Evolutionary conservation across 2,329 filamentous ascomycete genomes (phyloP).

Genomic region (Zasmidium cellare): DNA sequence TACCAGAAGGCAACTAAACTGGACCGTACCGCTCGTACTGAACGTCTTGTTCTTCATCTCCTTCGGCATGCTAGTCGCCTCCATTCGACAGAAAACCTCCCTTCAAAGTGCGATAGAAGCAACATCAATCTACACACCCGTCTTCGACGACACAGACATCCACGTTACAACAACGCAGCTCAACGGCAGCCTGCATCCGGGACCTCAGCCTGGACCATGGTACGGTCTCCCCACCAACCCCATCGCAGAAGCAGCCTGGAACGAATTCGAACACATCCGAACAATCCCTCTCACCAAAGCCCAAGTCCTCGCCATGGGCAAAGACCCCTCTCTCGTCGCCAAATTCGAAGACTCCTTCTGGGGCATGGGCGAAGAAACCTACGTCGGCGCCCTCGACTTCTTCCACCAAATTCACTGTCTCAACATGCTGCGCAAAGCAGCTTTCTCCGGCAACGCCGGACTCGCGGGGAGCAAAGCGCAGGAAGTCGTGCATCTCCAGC

Average conservation of each 20-base stretch:
- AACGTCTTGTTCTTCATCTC: background rate
- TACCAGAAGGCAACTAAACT: too few species aligned
- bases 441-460: background rate
- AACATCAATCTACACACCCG: background rate
- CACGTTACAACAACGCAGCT: background rate
- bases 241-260: background rate
- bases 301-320: conserved; percentile 1
- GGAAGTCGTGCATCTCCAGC: background rate
- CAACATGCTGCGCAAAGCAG: conserved; percentile 1
- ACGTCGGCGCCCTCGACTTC: conserved; percentile 5
- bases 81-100: background rate
- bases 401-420: conserved; percentile 1
- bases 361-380: background rate
- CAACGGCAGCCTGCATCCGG: background rate
- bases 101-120: background rate
- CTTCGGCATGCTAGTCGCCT: background rate
- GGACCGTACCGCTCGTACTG: background rate
- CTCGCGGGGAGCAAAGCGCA: background rate
- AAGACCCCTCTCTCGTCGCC: background rate
- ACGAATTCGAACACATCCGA: conserved; percentile 1
- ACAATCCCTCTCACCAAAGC: background rate
- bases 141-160: background rate
- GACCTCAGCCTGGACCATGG: background rate
- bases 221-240: background rate
- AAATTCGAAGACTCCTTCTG: conserved; percentile 1